Percentiles rank a stretch among this genome's conserved stretches.
These are phyloP conservation scores for Sistotremastrum suecicum DNA, from an alignment of 768 basidiomycete genomes.

Conservation along the genomic window DNA sequence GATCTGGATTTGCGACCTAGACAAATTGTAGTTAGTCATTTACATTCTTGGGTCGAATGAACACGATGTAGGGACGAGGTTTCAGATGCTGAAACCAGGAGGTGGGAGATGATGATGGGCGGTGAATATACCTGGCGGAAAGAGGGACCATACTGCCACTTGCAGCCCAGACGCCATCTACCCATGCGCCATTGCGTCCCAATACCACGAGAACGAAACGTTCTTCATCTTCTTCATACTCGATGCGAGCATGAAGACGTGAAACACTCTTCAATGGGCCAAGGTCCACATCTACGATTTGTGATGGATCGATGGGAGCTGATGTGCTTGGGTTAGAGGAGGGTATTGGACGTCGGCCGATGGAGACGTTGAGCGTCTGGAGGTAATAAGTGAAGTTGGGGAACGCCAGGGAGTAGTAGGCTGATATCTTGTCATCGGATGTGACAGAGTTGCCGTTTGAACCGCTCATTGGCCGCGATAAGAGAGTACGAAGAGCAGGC, in stretches of 20 bases:
- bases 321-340: conserved; percentile 45
- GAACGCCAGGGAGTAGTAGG: conserved; percentile 89
- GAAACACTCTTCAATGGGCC: conserved; percentile 96
- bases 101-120: background rate
- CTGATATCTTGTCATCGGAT: conserved; percentile 58
- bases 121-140: conserved; percentile 51
- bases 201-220: conserved; percentile 82
- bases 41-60: conserved; percentile 1
- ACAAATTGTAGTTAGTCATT: background rate
- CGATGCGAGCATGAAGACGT: conserved; percentile 90
- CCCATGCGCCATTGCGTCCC: conserved; percentile 97
- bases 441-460: too few relatives aligned
- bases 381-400: conserved; percentile 95
- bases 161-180: conserved; percentile 91
- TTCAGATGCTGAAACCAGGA: conserved; percentile 1
- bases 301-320: conserved; percentile 22
- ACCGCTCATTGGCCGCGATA: too few relatives aligned
- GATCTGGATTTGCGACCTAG: conserved; percentile 43
- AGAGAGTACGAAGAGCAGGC: too few relatives aligned
- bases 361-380: conserved; percentile 85
- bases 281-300: conserved; percentile 76
- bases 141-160: conserved; percentile 79
- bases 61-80: conserved; percentile 6
- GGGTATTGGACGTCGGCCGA: conserved; percentile 70
- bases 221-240: conserved; percentile 82